These are phyloP conservation scores for Alternaria brassicae DNA, from an alignment of 2,329 filamentous ascomycete genomes.

Conservation along the genomic window DNA sequence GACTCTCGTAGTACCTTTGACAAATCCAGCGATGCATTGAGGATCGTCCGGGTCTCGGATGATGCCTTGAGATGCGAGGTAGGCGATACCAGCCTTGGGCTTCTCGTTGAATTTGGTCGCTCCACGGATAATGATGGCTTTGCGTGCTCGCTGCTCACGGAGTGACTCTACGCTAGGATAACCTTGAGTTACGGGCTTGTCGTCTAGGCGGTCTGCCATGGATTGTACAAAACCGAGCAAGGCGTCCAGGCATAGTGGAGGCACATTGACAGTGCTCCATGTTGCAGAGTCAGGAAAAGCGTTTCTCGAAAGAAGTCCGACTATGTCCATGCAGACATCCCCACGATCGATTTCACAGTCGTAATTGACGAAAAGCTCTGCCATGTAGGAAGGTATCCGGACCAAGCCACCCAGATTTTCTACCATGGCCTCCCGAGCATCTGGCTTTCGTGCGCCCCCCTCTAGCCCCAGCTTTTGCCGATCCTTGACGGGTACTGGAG, in stretches of 20 bases:
- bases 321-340: constrained; percentile 94
- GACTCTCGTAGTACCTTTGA: constrained; percentile 84
- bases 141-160: constrained; percentile 75
- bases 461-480: constrained; percentile 91
- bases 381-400: constrained; percentile 92
- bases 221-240: constrained; percentile 90
- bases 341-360: constrained; percentile 92
- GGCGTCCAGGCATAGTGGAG: constrained; percentile 90
- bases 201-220: constrained; percentile 83
- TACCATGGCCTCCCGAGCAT: constrained; percentile 97
- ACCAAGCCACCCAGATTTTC: constrained; percentile 92
- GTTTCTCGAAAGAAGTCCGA: constrained; percentile 89
- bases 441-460: constrained; percentile 88
- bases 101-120: constrained; percentile 94
- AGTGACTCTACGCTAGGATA: constrained; percentile 71
- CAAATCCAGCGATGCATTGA: constrained; percentile 79
- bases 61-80: constrained; percentile 83
- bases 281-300: constrained; percentile 96
- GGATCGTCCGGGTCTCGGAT: constrained; percentile 79
- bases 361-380: constrained; percentile 96
- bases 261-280: constrained; percentile 98
- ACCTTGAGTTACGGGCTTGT: constrained; percentile 68
- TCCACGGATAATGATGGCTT: constrained; percentile 88
- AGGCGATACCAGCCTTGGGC: constrained; percentile 86
- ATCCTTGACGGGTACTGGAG: constrained; percentile 90